A percentile compares a stretch with the other conserved stretches of the same genome.
Evolutionary conservation across 2,329 filamentous ascomycete species (phyloP).

Genomic region (Stagonosporopsis rhizophila): DNA sequence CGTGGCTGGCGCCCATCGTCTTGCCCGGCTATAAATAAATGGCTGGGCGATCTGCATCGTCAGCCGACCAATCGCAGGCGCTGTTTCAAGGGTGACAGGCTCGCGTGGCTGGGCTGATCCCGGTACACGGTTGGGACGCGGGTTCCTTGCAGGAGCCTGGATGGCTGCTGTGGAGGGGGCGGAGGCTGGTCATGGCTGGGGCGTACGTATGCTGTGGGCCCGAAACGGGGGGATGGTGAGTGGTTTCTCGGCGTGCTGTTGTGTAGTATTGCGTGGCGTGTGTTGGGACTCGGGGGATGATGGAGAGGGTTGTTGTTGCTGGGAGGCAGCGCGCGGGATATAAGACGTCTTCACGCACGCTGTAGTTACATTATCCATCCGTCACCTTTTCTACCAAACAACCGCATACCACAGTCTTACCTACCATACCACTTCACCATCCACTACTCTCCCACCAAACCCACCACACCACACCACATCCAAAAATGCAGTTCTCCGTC

Average conservation of each 20-base stretch:
- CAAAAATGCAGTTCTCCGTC: constrained; percentile 43
- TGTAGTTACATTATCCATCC: background rate
- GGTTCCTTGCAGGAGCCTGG: constrained; percentile 10
- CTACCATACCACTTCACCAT: constrained; percentile 1
- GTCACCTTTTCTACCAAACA: background rate
- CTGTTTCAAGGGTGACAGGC: background rate
- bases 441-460: too few species aligned
- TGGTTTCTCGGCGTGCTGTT: background rate
- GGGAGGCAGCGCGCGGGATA: background rate
- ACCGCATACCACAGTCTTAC: background rate
- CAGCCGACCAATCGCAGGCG: background rate
- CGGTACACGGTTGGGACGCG: background rate
- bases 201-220: constrained; percentile 16
- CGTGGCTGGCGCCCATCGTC: background rate
- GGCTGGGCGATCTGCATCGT: background rate
- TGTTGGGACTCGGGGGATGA: background rate
- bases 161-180: background rate
- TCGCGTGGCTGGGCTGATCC: background rate
- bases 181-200: constrained; percentile 16
- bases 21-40: constrained; percentile 7
- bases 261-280: background rate
- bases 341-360: background rate
- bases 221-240: background rate
- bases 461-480: too few species aligned
- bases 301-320: background rate